Percentiles rank a stretch among this genome's conserved stretches.
phyloP scores from a whole-genome alignment of 495 filamentous ascomycete species.

The Penicillium longicatenatum region DNA sequence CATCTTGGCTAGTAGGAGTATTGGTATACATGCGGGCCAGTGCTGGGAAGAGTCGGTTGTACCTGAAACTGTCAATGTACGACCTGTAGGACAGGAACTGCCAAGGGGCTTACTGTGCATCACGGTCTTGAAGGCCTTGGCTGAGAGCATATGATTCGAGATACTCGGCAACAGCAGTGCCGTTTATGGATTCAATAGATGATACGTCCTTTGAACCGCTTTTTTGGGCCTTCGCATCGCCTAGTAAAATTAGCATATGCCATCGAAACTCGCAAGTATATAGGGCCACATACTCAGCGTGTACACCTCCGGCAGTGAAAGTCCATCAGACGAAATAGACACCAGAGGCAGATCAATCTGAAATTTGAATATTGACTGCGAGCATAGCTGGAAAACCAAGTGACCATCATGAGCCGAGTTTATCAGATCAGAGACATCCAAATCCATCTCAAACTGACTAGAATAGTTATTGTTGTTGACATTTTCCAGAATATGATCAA shows the following conservation, averaged over 20 bases:
- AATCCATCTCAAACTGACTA: constrained; percentile 55
- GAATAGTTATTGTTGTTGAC: constrained; percentile 36
- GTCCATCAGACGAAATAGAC: constrained; percentile 41
- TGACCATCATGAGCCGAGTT: constrained; percentile 53
- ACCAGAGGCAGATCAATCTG: constrained; percentile 27
- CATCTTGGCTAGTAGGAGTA: constrained; percentile 21
- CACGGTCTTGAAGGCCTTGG: constrained; percentile 36
- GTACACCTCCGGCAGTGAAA: constrained; percentile 40
- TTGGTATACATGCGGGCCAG: constrained; percentile 26
- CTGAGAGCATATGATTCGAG: constrained; percentile 21
- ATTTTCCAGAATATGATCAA: constrained; percentile 46
- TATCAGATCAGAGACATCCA: constrained; percentile 42
- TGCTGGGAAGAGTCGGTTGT: constrained; percentile 28
- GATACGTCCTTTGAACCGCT: constrained; percentile 20
- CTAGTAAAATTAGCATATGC: constrained; percentile 6
- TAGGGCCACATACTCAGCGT: constrained; percentile 16
- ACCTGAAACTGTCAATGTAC: constrained; percentile 25
- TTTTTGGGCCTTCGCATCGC: constrained; percentile 25
- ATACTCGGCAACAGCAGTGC: constrained; percentile 28
- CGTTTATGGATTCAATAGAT: constrained; percentile 37
- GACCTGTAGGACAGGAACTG: background rate
- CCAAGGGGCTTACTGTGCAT: constrained; percentile 36
- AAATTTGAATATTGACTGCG: constrained; percentile 29
- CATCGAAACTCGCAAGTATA: background rate
- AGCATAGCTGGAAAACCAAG: constrained; percentile 35